Evolutionary conservation across 805 yeast species (phyloP).

Genomic region (Saccharomycopsis fermentans): DNA sequence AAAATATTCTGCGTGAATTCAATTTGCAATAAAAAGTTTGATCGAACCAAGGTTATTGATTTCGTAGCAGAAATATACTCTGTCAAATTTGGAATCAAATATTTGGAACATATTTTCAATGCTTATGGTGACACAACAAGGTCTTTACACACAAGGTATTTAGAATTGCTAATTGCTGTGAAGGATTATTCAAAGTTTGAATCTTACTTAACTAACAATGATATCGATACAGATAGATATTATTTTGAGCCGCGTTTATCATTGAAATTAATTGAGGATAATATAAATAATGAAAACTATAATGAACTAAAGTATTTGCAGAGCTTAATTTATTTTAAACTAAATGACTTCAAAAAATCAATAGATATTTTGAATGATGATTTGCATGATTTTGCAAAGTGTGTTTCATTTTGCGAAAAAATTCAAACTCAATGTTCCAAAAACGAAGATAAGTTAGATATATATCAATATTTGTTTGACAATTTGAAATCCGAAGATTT

Average conservation of each 20-base stretch:
- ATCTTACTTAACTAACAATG: slow-evolving; percentile 13
- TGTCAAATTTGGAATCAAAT: slow-evolving; percentile 29
- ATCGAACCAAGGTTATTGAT: slow-evolving; percentile 42
- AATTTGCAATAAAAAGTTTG: slow-evolving; percentile 46
- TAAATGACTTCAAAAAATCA: slow-evolving; percentile 54
- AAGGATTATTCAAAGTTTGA: background rate
- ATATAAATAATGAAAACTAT: slow-evolving; percentile 9
- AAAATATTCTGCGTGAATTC: slow-evolving; percentile 59
- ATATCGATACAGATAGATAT: slow-evolving; percentile 17
- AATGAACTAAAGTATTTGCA: slow-evolving; percentile 30
- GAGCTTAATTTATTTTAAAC: slow-evolving; percentile 46
- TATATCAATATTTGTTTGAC: background rate
- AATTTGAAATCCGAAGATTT: background rate
- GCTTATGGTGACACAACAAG: slow-evolving; percentile 30
- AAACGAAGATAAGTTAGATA: background rate
- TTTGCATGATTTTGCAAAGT: slow-evolving; percentile 44
- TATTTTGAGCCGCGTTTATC: slow-evolving; percentile 16
- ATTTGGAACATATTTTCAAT: slow-evolving; percentile 42
- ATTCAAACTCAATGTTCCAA: slow-evolving; percentile 21
- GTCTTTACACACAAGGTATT: slow-evolving; percentile 34
- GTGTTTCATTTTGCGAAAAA: slow-evolving; percentile 50
- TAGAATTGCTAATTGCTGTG: slow-evolving; percentile 32
- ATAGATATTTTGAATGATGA: slow-evolving; percentile 51
- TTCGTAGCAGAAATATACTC: slow-evolving; percentile 31
- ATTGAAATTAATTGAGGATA: slow-evolving; percentile 26